Evolutionary conservation across 345 rosid species (phyloP).

Genomic region (Euclidium syriacum): DNA sequence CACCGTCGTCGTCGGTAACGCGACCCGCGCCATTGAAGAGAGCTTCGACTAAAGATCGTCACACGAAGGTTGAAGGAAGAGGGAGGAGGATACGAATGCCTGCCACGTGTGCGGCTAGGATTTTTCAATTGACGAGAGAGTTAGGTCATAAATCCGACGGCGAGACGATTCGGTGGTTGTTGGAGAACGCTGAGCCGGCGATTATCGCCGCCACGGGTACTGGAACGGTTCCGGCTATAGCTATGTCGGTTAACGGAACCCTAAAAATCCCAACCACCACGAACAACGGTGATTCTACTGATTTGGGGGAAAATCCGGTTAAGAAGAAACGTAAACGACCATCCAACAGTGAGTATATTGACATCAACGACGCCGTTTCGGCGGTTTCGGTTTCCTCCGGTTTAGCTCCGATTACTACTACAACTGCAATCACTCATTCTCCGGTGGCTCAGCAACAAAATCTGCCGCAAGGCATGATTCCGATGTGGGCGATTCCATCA

Average conservation of each 20-base stretch:
- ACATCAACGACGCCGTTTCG: conserved; percentile 45
- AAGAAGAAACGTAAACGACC: conserved; percentile 74
- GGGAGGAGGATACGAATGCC: conserved; percentile 98
- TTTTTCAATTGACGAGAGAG: conserved; percentile 82
- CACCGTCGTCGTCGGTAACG: conserved; percentile 18
- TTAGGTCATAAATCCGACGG: conserved; percentile 91
- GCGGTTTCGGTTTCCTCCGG: conserved; percentile 35
- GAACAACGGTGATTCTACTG: conserved; percentile 32
- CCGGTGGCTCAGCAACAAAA: conserved; percentile 17
- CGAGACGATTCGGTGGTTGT: conserved; percentile 81
- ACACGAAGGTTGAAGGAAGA: conserved; percentile 89
- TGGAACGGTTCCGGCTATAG: conserved; percentile 90
- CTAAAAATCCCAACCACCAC: conserved; percentile 78
- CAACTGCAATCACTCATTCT: conserved; percentile 9
- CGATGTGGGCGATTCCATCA: conserved; percentile 82
- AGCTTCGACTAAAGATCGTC: conserved; percentile 78
- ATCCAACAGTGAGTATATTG: conserved; percentile 69
- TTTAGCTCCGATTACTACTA: conserved; percentile 44
- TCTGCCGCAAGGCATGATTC: conserved; percentile 64
- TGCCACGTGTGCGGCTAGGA: conserved; percentile 88
- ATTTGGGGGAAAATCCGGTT: conserved; percentile 32
- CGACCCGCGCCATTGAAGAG: conserved; percentile 47
- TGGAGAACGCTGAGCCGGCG: conserved; percentile 84
- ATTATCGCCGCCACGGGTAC: conserved; percentile 88
- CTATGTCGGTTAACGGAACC: conserved; percentile 84